Percentiles rank a stretch among this genome's conserved stretches.
These are phyloP conservation scores for Lotus japonicus DNA, from an alignment of 306 rosid genomes.

Conservation along the genomic window DNA sequence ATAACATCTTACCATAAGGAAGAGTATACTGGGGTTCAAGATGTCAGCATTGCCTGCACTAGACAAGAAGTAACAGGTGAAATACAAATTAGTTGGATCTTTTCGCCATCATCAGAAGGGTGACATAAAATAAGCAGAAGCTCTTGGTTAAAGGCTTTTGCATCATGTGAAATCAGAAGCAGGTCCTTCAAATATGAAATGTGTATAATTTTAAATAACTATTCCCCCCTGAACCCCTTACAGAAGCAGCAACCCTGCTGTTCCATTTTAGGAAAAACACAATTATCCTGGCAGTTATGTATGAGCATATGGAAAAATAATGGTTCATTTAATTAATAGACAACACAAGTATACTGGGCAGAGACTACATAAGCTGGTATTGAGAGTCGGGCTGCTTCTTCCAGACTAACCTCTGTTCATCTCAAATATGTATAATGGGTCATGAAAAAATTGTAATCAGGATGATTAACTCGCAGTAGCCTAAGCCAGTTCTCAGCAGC, in stretches of 20 bases:
- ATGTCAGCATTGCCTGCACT: neutral
- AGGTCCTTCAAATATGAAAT: constrained; percentile 8
- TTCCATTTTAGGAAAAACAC: constrained; percentile 12
- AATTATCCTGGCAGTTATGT: neutral
- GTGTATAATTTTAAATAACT: constrained; percentile 14
- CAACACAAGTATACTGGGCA: constrained; percentile 18
- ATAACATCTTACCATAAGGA: constrained; percentile 3
- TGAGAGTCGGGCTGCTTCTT: constrained; percentile 23
- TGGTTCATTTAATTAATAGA: constrained; percentile 18
- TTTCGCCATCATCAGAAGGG: constrained; percentile 15
- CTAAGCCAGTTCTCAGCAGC: constrained; percentile 76
- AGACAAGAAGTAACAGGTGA: neutral
- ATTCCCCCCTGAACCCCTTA: constrained; percentile 1
- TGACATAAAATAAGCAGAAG: constrained; percentile 17
- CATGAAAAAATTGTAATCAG: constrained; percentile 66
- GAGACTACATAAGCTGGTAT: constrained; percentile 5
- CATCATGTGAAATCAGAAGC: constrained; percentile 23
- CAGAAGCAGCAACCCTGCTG: constrained; percentile 14
- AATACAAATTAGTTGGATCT: neutral
- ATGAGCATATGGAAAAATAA: constrained; percentile 14
- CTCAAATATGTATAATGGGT: constrained; percentile 45
- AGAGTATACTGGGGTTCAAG: neutral
- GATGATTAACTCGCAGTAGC: constrained; percentile 56
- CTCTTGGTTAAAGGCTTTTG: constrained; percentile 10
- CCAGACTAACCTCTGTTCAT: constrained; percentile 23